These are phyloP conservation scores for Naganishia kalamii DNA, from an alignment of 768 basidiomycete species.

Conservation along the genomic window DNA sequence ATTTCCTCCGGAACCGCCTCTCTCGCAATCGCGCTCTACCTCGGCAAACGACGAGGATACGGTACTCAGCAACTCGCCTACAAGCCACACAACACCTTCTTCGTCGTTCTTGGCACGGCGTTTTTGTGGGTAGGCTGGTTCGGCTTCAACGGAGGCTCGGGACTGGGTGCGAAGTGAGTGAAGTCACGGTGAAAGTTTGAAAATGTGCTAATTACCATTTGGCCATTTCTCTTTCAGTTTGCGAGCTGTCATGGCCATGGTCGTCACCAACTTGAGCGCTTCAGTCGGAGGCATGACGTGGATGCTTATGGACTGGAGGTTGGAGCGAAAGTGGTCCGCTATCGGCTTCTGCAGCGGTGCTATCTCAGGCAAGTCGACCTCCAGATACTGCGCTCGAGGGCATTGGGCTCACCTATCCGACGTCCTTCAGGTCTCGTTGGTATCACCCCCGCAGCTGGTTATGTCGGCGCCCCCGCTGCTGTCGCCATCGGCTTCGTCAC, in stretches of 20 bases:
- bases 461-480: constrained; percentile 62
- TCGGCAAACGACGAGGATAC: constrained; percentile 67
- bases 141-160: constrained; percentile 86
- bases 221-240: constrained; percentile 44
- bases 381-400: background rate
- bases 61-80: constrained; percentile 53
- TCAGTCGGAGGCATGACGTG: constrained; percentile 71
- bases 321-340: constrained; percentile 77
- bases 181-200: background rate
- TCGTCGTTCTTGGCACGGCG: constrained; percentile 75
- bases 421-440: constrained; percentile 53
- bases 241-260: constrained; percentile 73
- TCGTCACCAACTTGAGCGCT: constrained; percentile 84
- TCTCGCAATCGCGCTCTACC: constrained; percentile 76
- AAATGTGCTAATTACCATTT: background rate
- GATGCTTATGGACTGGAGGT: constrained; percentile 66
- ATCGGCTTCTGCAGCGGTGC: constrained; percentile 89
- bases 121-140: constrained; percentile 79
- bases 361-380: constrained; percentile 61
- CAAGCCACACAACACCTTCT: constrained; percentile 78
- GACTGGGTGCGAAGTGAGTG: constrained; percentile 55
- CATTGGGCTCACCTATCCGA: background rate
- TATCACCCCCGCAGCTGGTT: constrained; percentile 82
- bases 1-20: constrained; percentile 61
- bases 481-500: constrained; percentile 60